phyloP scores from a whole-genome alignment of 176 grass and related monocot genomes.

The Bromus sterilis region DNA sequence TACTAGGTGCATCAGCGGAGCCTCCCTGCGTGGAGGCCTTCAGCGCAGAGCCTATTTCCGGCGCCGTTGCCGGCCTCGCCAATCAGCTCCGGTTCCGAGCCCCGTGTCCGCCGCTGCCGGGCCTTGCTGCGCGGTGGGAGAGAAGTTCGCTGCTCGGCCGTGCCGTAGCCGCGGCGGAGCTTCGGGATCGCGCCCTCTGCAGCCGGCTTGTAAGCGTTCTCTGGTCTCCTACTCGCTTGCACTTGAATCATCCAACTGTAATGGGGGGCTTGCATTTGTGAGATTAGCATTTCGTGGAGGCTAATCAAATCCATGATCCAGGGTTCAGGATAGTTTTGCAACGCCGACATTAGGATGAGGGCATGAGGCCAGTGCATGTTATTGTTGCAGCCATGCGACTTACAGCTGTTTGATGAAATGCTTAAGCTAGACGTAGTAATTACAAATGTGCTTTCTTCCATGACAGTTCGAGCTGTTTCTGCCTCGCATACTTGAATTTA shows the following conservation, averaged over 20 bases:
- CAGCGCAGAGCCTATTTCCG: neutral
- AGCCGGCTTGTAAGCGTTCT: neutral
- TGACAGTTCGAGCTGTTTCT: neutral
- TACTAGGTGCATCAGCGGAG: neutral
- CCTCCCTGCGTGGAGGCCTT: neutral
- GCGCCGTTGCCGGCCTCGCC: neutral
- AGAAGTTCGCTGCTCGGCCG: neutral
- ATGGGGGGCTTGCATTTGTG: neutral
- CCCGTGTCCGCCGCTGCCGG: neutral
- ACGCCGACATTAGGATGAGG: neutral
- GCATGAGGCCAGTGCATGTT: too few species aligned
- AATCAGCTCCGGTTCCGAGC: neutral
- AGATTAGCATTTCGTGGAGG: neutral
- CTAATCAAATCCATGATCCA: neutral
- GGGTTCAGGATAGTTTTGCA: neutral
- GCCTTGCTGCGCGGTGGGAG: neutral
- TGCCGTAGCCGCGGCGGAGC: too few species aligned
- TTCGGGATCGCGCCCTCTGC: neutral
- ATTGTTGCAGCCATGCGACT: neutral
- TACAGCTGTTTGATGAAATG: conserved; percentile 16
- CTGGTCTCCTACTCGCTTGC: neutral
- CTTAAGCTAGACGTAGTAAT: neutral
- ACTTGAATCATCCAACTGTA: neutral
- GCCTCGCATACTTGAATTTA: neutral
- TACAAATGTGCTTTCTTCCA: neutral